Conservation (phyloP, 2,329 filamentous ascomycete species). For the Chaetomiaceae sp. region DNA sequence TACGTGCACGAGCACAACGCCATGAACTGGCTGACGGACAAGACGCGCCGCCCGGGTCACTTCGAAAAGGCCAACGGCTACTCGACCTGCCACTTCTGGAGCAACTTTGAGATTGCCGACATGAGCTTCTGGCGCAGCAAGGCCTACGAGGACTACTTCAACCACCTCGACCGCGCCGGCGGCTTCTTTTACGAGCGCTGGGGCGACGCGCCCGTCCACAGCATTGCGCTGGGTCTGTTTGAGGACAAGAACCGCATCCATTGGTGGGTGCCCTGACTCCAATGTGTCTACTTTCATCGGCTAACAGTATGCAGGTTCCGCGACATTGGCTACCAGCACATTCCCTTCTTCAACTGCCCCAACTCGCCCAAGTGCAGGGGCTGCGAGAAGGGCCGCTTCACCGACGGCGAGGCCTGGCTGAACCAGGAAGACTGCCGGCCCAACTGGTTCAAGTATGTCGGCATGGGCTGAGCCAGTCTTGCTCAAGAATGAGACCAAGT, state of each 20-base stretch:
- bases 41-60: slow-evolving; percentile 69
- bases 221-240: slow-evolving; percentile 86
- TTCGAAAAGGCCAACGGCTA: slow-evolving; percentile 82
- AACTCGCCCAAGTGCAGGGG: slow-evolving; percentile 91
- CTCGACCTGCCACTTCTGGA: slow-evolving; percentile 99
- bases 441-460: slow-evolving; percentile 95
- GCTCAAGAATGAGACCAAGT: not conserved
- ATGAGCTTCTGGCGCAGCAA: slow-evolving; percentile 89
- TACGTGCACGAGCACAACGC: slow-evolving; percentile 82
- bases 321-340: slow-evolving; percentile 97
- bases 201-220: slow-evolving; percentile 97
- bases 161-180: slow-evolving; percentile 87
- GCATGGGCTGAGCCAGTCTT: slow-evolving; percentile 58
- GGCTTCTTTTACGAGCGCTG: slow-evolving; percentile 99
- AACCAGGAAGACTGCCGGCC: slow-evolving; percentile 90
- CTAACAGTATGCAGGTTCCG: slow-evolving; percentile 68
- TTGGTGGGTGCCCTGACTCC: slow-evolving; percentile 59
- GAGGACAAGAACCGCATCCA: slow-evolving; percentile 88
- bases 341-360: slow-evolving; percentile 98
- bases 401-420: slow-evolving; percentile 80
- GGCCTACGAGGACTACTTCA: slow-evolving; percentile 91
- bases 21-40: slow-evolving; percentile 81
- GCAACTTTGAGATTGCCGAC: slow-evolving; percentile 95
- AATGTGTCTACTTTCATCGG: not conserved
- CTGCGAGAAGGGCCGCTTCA: slow-evolving; percentile 82